Evolutionary conservation across 1,139 yeast species (phyloP), one percentile per base, ranked within the genome.

Genomic region (Suhomyces coccinellae): DNA sequence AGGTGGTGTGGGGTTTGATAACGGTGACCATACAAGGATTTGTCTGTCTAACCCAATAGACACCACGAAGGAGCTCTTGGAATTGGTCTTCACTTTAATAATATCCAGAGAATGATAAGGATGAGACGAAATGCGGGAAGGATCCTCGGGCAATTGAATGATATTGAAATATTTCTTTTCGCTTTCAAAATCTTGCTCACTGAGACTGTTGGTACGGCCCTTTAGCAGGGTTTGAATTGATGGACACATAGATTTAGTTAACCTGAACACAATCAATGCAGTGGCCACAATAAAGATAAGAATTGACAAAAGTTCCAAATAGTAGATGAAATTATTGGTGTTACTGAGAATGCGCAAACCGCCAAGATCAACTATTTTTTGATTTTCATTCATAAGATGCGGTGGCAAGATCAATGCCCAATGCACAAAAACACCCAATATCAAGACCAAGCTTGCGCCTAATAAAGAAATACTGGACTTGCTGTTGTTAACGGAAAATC

Each of bases 1-100:
- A 5, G 42, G 44, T 1, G 52, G 51, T 1, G 40, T 40, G 1
- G 57, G 51, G 14, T 58, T 58, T 3, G 73, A 65, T 42, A 82
- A 64, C 2, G 93, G 95, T 1, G 88, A 82, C 95, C 95, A 87
- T 10, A 87, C 79, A 32, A 81, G 63, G 1, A 87, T 72, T 48
- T 75, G 80, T 55, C 85, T 90, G 56, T 87, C 95, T 54, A 88
- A 66, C 4, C 91, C 91, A 27, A 85, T 75, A 0, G 91, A 77
- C 0, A 85, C 83, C 33, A 87, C 68, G 57, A 75, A 83, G 11
- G 84, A 85, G 54, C 77, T 75, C 40, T 74, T 70, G 38, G 69
- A 67, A 29, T 84, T 81, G 1, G 88, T 77, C 13, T 71, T 67
- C 12, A 87, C 67, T 49, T 75, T 75, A 32, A 85, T 71, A 7